phyloP scores from a whole-genome alignment of 306 rosid species.

The Glycine latifolia region DNA sequence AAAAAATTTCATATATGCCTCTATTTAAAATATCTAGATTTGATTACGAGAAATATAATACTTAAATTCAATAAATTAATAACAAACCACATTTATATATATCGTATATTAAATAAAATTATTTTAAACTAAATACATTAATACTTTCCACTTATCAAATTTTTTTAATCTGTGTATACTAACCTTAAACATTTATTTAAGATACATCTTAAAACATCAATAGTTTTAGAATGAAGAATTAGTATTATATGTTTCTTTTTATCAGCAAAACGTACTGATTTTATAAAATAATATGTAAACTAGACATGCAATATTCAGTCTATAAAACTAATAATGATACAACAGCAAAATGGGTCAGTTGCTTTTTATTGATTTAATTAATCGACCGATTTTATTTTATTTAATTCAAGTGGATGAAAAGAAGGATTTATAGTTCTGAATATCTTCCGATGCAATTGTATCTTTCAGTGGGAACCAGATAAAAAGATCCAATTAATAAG shows the following conservation, averaged over 20 bases:
- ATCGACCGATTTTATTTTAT: background rate
- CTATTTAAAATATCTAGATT: too few species aligned
- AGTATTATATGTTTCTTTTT: too few species aligned
- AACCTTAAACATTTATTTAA: background rate
- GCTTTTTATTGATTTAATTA: background rate
- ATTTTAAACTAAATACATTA: too few species aligned
- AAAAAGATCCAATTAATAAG: background rate
- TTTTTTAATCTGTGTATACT: too few species aligned
- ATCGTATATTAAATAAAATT: too few species aligned
- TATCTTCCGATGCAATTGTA: background rate
- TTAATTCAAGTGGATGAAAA: background rate
- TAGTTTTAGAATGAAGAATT: too few species aligned
- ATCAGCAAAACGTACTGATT: too few species aligned
- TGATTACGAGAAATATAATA: too few species aligned
- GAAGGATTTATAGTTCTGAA: background rate
- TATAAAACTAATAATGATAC: background rate
- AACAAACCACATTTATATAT: too few species aligned
- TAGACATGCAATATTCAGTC: background rate
- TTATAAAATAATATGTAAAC: background rate
- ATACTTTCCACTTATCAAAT: too few species aligned
- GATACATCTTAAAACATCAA: background rate
- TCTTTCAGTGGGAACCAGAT: constrained; percentile 25
- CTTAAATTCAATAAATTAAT: too few species aligned
- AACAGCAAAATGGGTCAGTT: background rate
- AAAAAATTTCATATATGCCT: too few species aligned